Evolutionary conservation across 805 yeast genomes (phyloP).

Genomic region (Pichia scutulata): DNA sequence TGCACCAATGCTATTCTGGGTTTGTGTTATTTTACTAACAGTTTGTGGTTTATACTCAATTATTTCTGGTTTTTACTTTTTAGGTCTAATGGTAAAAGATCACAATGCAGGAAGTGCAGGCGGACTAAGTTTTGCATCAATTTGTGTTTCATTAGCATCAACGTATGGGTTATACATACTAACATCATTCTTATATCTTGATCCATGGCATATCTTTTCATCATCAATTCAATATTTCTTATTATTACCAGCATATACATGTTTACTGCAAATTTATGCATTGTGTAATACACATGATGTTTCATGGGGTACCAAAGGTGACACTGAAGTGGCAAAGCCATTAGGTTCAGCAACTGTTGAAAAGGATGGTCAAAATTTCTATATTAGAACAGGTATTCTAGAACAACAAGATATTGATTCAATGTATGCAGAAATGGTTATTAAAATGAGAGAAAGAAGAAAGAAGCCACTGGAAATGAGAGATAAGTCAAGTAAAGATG

Average conservation of each 20-base stretch:
- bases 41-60: slow-evolving; percentile 77
- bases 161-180: slow-evolving; percentile 85
- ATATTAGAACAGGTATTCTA: slow-evolving; percentile 71
- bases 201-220: slow-evolving; percentile 94
- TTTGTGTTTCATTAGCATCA: slow-evolving; percentile 77
- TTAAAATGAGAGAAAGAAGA: slow-evolving; percentile 65
- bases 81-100: slow-evolving; percentile 45
- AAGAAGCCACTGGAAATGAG: slow-evolving; percentile 47
- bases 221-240: slow-evolving; percentile 83
- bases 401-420: slow-evolving; percentile 74
- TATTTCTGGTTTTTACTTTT: slow-evolving; percentile 75
- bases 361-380: slow-evolving; percentile 65
- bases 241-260: slow-evolving; percentile 84
- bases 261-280: slow-evolving; percentile 91
- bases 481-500: slow-evolving; percentile 32
- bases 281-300: slow-evolving; percentile 98
- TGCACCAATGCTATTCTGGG: slow-evolving; percentile 68
- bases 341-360: slow-evolving; percentile 77
- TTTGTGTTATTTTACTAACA: slow-evolving; percentile 64
- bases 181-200: slow-evolving; percentile 78
- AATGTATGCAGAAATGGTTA: slow-evolving; percentile 67
- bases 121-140: slow-evolving; percentile 52
- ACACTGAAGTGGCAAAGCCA: slow-evolving; percentile 60
- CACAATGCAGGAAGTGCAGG: slow-evolving; percentile 32
- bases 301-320: slow-evolving; percentile 99